Evolutionary conservation across 768 basidiomycete genomes (phyloP).

Genomic region (Tricholoma hemisulphureum): DNA sequence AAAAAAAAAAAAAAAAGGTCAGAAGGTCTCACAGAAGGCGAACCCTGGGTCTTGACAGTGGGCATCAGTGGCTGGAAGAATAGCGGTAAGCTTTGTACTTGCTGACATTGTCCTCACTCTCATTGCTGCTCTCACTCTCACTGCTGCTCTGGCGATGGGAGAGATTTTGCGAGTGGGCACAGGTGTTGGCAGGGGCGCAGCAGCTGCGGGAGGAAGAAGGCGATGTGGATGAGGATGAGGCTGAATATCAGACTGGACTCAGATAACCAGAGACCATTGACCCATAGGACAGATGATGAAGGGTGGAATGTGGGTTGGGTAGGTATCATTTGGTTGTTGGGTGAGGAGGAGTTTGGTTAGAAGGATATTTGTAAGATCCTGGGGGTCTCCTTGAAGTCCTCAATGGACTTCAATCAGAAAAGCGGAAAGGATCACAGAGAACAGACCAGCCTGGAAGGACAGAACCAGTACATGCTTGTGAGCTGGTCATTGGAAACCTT

Average conservation of each 20-base stretch:
- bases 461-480: not conserved
- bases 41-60: too few species aligned
- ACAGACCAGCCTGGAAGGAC: not conserved
- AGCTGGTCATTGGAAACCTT: not conserved
- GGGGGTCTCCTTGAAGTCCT: not conserved
- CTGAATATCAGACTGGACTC: not conserved
- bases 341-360: too few species aligned
- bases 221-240: not conserved
- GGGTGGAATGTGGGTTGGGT: not conserved
- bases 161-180: too few species aligned
- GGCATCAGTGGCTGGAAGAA: too few species aligned
- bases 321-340: not conserved
- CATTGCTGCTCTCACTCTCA: too few species aligned
- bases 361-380: not conserved
- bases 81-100: too few species aligned
- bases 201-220: slow-evolving; percentile 3
- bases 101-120: too few species aligned
- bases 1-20: too few species aligned
- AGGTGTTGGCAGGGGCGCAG: too few species aligned
- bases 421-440: not conserved
- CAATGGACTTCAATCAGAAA: not conserved
- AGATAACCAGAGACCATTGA: not conserved
- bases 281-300: not conserved
- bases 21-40: too few species aligned
- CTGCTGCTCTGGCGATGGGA: too few species aligned